Conservation (phyloP, 2,329 filamentous ascomycete genomes). For the Monilinia aucupariae region DNA sequence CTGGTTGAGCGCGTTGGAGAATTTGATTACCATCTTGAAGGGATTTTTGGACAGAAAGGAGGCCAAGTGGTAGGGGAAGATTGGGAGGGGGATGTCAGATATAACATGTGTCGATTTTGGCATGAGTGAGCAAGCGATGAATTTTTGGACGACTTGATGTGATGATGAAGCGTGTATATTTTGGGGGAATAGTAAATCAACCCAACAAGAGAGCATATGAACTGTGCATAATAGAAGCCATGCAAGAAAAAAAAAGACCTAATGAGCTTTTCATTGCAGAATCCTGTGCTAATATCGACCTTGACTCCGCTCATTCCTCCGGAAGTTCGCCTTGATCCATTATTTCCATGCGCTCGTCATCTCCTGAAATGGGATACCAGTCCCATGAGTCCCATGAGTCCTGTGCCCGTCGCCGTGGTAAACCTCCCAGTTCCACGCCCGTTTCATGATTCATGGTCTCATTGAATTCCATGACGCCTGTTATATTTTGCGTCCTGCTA, state of each 20-base stretch:
- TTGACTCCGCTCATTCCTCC: not conserved
- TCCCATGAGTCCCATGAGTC: not conserved
- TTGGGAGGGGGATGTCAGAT: not conserved
- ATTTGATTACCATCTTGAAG: slow-evolving; percentile 71
- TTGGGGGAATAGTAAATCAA: not conserved
- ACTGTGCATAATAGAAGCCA: not conserved
- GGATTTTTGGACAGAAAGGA: slow-evolving; percentile 53
- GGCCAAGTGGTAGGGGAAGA: slow-evolving; percentile 34
- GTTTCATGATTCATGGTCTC: not conserved
- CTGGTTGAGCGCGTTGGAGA: slow-evolving; percentile 75
- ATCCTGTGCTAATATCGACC: not conserved
- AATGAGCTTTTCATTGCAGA: not conserved
- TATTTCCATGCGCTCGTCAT: not conserved
- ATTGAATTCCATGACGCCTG: not conserved
- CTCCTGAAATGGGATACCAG: not conserved
- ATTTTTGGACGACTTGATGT: slow-evolving; percentile 3
- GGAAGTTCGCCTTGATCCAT: not conserved
- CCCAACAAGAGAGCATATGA: not conserved
- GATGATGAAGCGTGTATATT: not conserved
- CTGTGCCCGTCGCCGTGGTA: not conserved
- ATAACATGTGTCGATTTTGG: not conserved
- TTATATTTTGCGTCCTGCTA: not conserved
- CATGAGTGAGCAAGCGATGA: slow-evolving; percentile 5
- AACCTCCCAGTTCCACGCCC: not conserved
- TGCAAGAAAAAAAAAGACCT: not conserved